Evolutionary conservation across 2,329 filamentous ascomycete species (phyloP).

Genomic region (Microsporum audouinii): DNA sequence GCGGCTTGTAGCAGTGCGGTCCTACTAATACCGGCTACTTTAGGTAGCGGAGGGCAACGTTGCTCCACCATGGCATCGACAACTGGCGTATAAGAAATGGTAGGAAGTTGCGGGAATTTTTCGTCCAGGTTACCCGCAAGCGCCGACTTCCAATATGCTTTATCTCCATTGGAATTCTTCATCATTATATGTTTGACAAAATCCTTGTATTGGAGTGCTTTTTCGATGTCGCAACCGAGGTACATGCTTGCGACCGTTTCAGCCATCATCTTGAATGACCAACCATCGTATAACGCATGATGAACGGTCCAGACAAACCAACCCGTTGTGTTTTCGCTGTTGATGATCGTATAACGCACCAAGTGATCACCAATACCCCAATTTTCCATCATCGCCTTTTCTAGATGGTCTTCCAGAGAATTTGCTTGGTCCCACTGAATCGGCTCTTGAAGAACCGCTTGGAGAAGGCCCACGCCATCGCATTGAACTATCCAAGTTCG

Average conservation of each 20-base stretch:
- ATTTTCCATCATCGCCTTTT: neutral
- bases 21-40: too few species aligned
- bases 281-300: neutral
- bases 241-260: conserved; percentile 21
- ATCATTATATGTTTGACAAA: conserved; percentile 40
- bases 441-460: conserved; percentile 17
- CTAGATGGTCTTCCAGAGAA: neutral
- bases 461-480: conserved; percentile 5
- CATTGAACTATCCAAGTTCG: conserved; percentile 23
- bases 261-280: conserved; percentile 22
- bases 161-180: conserved; percentile 37
- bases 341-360: neutral
- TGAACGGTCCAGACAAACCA: neutral
- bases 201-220: conserved; percentile 31
- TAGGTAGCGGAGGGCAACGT: neutral
- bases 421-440: conserved; percentile 10
- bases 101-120: conserved; percentile 36
- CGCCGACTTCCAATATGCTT: conserved; percentile 27
- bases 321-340: neutral
- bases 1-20: conserved; percentile 30
- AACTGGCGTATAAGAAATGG: conserved; percentile 37
- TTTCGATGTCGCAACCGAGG: conserved; percentile 9
- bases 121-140: conserved; percentile 30
- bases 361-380: neutral
- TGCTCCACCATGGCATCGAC: conserved; percentile 22